Percentiles rank a stretch among this genome's conserved stretches.
These are phyloP conservation scores for Blastobotrys attinorum DNA, from an alignment of 805 yeast genomes.

Conservation along the genomic window DNA sequence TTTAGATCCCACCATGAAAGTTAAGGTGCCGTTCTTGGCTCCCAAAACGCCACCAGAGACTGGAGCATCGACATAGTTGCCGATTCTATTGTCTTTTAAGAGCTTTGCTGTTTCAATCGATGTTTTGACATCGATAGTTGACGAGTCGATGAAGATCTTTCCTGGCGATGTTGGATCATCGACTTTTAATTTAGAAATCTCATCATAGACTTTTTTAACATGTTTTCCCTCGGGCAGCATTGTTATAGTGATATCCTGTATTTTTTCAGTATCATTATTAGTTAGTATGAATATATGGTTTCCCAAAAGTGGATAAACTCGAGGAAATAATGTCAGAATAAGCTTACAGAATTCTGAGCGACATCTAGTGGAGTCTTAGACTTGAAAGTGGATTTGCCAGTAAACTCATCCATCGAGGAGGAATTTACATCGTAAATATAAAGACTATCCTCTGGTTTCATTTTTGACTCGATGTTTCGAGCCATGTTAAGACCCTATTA, in stretches of 20 bases:
- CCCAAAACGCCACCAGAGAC: slow-evolving; percentile 52
- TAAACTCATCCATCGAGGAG: slow-evolving; percentile 20
- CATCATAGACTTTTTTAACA: slow-evolving; percentile 35
- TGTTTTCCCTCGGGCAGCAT: slow-evolving; percentile 51
- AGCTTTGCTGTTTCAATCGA: slow-evolving; percentile 34
- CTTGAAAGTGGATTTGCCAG: slow-evolving; percentile 21
- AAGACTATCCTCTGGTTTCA: slow-evolving; percentile 33
- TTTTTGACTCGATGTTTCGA: slow-evolving; percentile 35
- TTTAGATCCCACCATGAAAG: slow-evolving; percentile 44
- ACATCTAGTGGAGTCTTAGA: slow-evolving; percentile 20
- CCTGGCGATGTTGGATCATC: slow-evolving; percentile 6
- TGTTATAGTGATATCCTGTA: slow-evolving; percentile 33
- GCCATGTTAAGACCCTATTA: slow-evolving; percentile 43
- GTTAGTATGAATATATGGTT: not conserved
- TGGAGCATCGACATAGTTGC: slow-evolving; percentile 44
- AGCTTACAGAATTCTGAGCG: slow-evolving; percentile 12
- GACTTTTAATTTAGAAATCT: slow-evolving; percentile 24
- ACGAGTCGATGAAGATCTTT: slow-evolving; percentile 40
- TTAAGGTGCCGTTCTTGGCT: slow-evolving; percentile 42
- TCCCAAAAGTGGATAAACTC: too few relatives aligned
- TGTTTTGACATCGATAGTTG: slow-evolving; percentile 45
- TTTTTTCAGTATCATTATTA: too few relatives aligned
- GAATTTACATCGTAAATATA: slow-evolving; percentile 38
- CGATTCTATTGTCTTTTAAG: slow-evolving; percentile 32
- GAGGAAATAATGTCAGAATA: not conserved